Conservation (phyloP, 345 rosid species). For the Excoecaria agallocha region DNA sequence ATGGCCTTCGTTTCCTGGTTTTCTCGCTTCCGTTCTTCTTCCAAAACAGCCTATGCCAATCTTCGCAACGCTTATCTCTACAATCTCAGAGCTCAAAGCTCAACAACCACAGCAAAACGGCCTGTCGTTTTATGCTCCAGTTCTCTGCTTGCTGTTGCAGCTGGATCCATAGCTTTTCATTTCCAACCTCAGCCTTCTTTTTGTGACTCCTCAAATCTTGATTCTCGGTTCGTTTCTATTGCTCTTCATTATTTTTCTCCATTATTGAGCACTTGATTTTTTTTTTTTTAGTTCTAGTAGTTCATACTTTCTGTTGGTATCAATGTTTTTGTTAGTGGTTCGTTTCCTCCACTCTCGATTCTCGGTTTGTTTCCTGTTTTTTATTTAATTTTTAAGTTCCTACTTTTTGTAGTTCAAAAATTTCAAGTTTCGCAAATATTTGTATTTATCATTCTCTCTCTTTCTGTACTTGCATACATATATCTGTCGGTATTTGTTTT, state of each 20-base stretch:
- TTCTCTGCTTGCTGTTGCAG: slow-evolving; percentile 54
- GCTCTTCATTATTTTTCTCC: too few species aligned
- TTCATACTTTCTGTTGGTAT: too few species aligned
- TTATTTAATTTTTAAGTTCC: neutral
- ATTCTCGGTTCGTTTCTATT: slow-evolving; percentile 40
- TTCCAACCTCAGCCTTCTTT: slow-evolving; percentile 45
- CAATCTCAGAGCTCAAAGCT: slow-evolving; percentile 13
- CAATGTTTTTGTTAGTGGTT: neutral
- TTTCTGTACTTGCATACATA: neutral
- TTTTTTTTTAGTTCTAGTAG: too few species aligned
- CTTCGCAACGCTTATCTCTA: slow-evolving; percentile 27
- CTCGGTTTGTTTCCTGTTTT: neutral
- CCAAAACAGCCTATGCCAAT: slow-evolving; percentile 28
- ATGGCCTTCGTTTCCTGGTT: slow-evolving; percentile 44
- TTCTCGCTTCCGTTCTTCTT: slow-evolving; percentile 45
- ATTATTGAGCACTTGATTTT: too few species aligned
- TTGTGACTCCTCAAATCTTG: slow-evolving; percentile 46
- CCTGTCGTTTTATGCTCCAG: slow-evolving; percentile 33
- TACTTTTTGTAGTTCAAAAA: neutral
- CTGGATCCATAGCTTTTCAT: slow-evolving; percentile 46
- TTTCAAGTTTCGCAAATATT: neutral
- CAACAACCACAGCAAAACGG: neutral
- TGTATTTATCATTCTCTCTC: neutral
- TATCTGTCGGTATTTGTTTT: neutral
- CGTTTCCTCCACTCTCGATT: neutral